Percentiles rank a stretch among this genome's conserved stretches.
Conservation (phyloP, 2,329 filamentous ascomycete genomes). For the Aspergillus ustus region DNA sequence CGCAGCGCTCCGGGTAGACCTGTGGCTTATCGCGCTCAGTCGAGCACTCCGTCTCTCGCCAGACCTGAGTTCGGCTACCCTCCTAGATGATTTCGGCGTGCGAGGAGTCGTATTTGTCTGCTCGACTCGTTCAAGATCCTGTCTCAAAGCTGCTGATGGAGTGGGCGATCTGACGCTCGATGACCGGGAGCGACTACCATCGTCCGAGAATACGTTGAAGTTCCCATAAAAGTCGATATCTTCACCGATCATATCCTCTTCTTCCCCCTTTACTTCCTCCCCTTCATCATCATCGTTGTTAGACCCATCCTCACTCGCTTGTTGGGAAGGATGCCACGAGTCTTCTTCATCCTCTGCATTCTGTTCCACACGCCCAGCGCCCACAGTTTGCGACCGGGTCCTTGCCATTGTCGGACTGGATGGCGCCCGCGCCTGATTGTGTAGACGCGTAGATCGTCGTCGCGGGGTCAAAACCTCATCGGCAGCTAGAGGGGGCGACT, state of each 20-base stretch:
- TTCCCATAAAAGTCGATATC: slow-evolving; percentile 4
- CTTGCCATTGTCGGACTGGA: not conserved
- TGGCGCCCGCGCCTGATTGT: not conserved
- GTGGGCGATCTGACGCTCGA: not conserved
- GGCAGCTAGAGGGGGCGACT: not conserved
- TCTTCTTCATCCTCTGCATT: not conserved
- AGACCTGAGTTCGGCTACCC: not conserved
- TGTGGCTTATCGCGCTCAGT: not conserved
- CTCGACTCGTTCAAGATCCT: slow-evolving; percentile 3
- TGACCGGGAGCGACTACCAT: not conserved
- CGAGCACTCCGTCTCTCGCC: not conserved
- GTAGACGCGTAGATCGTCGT: slow-evolving; percentile 20
- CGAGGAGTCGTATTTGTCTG: not conserved
- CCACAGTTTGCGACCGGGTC: not conserved
- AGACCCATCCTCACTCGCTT: not conserved
- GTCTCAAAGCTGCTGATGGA: not conserved
- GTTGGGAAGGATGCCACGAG: not conserved
- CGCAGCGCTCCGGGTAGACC: not conserved
- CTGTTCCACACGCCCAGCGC: not conserved
- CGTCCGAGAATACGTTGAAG: slow-evolving; percentile 16
- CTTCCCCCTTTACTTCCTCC: not conserved
- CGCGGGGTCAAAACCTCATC: slow-evolving; percentile 15
- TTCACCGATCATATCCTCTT: not conserved
- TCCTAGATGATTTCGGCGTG: not conserved
- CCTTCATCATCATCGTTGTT: not conserved